Evolutionary conservation across 1,284 basidiomycete genomes (phyloP).

Genomic region (Ganoderma meredithae): DNA sequence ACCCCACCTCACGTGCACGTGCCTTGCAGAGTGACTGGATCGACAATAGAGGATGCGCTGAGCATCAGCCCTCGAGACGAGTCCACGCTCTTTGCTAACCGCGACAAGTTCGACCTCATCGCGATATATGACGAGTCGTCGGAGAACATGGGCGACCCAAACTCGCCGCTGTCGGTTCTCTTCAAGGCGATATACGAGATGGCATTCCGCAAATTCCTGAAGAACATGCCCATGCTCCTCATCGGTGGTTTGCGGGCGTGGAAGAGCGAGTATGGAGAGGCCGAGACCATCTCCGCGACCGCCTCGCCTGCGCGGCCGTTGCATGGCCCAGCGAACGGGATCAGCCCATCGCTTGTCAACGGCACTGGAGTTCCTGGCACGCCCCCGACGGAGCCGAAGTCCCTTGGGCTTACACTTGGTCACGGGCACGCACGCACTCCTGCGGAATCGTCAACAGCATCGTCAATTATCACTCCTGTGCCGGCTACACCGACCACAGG

Average conservation of each 20-base stretch:
- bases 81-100: slow-evolving; percentile 75
- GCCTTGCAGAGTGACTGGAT: slow-evolving; percentile 64
- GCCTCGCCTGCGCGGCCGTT: slow-evolving; percentile 26
- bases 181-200: slow-evolving; percentile 76
- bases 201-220: slow-evolving; percentile 77
- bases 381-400: slow-evolving; percentile 26
- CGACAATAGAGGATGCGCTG: slow-evolving; percentile 81
- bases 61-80: slow-evolving; percentile 77
- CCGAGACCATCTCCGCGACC: slow-evolving; percentile 50
- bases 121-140: slow-evolving; percentile 87
- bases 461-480: slow-evolving; percentile 32
- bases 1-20: not conserved
- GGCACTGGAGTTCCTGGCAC: slow-evolving; percentile 29
- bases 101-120: slow-evolving; percentile 91
- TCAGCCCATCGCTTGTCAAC: slow-evolving; percentile 30
- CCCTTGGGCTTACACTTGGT: slow-evolving; percentile 23
- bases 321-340: slow-evolving; percentile 26
- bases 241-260: slow-evolving; percentile 89
- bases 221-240: slow-evolving; percentile 84
- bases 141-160: slow-evolving; percentile 55
- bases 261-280: slow-evolving; percentile 70
- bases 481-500: slow-evolving; percentile 35
- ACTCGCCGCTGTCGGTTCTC: slow-evolving; percentile 66
- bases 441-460: slow-evolving; percentile 38
- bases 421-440: slow-evolving; percentile 39